Evolutionary conservation across 768 basidiomycete genomes (phyloP).

Genomic region (Termitomyces sp.): DNA sequence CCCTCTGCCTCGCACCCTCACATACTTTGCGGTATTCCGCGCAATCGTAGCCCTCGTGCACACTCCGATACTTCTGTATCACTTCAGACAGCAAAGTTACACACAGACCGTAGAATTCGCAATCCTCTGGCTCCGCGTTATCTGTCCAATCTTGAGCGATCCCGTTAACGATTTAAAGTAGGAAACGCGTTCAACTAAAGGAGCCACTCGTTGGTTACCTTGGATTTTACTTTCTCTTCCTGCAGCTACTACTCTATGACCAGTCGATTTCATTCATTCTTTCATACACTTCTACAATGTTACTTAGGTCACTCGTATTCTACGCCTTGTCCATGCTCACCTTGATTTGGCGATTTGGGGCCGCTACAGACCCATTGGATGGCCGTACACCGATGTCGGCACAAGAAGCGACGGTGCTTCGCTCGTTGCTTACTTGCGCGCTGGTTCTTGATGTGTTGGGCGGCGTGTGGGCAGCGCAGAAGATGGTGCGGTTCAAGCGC

Average conservation of each 20-base stretch:
- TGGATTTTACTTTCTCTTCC: conserved; percentile 1
- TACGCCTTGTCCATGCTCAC: not conserved
- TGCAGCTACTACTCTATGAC: not conserved
- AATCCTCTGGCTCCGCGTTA: not conserved
- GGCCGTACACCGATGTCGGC: not conserved
- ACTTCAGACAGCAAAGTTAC: not conserved
- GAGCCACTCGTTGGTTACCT: not conserved
- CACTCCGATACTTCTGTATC: not conserved
- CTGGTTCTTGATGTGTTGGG: not conserved
- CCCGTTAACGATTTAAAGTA: not conserved
- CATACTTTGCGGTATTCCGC: too few relatives aligned
- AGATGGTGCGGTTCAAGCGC: not conserved
- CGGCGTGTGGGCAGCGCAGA: not conserved
- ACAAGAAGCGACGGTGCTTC: not conserved
- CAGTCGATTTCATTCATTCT: not conserved
- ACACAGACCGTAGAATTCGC: not conserved
- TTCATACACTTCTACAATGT: not conserved
- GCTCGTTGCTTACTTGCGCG: not conserved
- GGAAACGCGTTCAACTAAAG: not conserved
- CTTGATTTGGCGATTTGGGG: not conserved
- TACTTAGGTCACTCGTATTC: not conserved
- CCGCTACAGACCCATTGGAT: not conserved
- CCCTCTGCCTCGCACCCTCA: too few relatives aligned
- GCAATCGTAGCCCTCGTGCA: not conserved
- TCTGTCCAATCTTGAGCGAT: not conserved